These are phyloP conservation scores for Yamadazyma epiphylla DNA, from an alignment of 1,139 yeast species.

Conservation along the genomic window DNA sequence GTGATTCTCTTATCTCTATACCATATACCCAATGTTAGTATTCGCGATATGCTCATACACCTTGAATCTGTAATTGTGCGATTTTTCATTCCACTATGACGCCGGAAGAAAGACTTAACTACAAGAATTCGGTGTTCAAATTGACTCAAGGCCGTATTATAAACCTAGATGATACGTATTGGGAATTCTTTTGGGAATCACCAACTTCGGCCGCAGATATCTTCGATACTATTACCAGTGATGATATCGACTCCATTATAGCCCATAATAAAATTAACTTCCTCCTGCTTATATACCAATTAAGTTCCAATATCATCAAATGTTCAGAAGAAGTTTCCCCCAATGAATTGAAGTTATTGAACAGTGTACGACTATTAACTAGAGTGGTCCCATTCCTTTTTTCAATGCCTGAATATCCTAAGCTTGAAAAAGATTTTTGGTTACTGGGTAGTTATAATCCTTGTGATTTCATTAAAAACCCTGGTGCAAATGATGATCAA, in stretches of 20 bases:
- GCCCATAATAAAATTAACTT: constrained; percentile 56
- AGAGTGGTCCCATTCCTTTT: constrained; percentile 65
- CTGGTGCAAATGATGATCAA: constrained; percentile 4
- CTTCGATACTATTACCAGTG: constrained; percentile 49
- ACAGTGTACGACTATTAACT: constrained; percentile 64
- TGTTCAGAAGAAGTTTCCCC: constrained; percentile 2
- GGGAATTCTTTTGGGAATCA: constrained; percentile 48
- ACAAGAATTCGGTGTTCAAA: constrained; percentile 59
- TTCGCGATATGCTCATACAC: too few species aligned
- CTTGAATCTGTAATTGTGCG: too few species aligned
- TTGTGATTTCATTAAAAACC: constrained; percentile 13
- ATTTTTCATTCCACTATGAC: constrained; percentile 56
- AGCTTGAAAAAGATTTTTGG: constrained; percentile 39
- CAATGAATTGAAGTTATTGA: constrained; percentile 29
- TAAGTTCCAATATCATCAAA: constrained; percentile 29
- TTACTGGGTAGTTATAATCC: constrained; percentile 16
- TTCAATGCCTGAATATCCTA: constrained; percentile 40
- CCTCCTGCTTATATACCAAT: constrained; percentile 45
- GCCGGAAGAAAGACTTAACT: constrained; percentile 60
- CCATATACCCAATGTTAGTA: too few species aligned
- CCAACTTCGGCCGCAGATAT: constrained; percentile 46
- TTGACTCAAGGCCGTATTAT: constrained; percentile 57
- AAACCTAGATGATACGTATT: constrained; percentile 45
- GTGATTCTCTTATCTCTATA: too few species aligned
- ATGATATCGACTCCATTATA: constrained; percentile 59